A percentile compares a stretch with the other conserved stretches of the same genome.
Conservation (phyloP, 768 basidiomycete genomes). For the Pisolithus microcarpus region DNA sequence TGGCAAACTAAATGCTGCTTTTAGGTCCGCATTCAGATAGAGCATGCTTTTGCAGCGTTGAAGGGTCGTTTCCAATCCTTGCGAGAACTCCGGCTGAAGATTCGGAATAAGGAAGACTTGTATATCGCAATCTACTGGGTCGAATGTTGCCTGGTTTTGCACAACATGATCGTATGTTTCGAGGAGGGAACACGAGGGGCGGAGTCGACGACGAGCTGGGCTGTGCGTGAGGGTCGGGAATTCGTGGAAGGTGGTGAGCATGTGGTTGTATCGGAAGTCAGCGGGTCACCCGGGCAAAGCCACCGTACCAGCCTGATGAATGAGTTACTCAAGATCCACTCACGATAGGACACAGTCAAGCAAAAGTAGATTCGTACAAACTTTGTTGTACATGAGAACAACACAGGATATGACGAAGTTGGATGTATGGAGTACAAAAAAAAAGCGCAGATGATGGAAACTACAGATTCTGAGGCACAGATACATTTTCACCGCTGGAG, state of each 20-base stretch:
- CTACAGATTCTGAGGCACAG: too few relatives aligned
- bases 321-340: background rate
- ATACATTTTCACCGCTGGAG: too few relatives aligned
- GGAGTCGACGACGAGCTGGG: background rate
- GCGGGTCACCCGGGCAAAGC: background rate
- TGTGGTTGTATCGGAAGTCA: background rate
- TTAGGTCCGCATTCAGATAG: background rate
- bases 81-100: background rate
- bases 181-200: background rate
- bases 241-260: background rate
- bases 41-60: background rate
- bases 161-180: background rate
- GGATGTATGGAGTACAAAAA: too few relatives aligned
- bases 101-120: background rate
- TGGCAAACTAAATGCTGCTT: too few relatives aligned
- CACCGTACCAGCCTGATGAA: background rate
- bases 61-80: background rate
- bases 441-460: too few relatives aligned
- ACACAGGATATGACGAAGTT: too few relatives aligned
- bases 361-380: too few relatives aligned
- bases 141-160: background rate
- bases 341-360: too few relatives aligned
- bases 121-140: background rate
- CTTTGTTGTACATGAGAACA: too few relatives aligned
- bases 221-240: background rate